phyloP scores from a whole-genome alignment of 2,329 filamentous ascomycete species.

The Talaromyces sp. region DNA sequence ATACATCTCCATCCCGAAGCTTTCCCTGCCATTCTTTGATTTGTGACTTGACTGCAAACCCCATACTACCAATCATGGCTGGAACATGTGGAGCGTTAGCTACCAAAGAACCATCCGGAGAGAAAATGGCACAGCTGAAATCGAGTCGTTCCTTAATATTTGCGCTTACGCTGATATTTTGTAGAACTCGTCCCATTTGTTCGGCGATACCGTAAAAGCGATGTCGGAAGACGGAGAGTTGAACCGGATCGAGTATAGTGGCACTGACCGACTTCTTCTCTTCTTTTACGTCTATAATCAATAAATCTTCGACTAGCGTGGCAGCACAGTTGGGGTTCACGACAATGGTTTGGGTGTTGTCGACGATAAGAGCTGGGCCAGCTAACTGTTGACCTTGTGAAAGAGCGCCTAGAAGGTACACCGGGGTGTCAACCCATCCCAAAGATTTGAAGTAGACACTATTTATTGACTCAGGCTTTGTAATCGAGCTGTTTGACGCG shows the following conservation, averaged over 20 bases:
- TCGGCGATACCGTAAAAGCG: conserved; percentile 60
- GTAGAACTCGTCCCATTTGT: conserved; percentile 56
- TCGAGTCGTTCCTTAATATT: conserved; percentile 86
- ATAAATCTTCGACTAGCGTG: conserved; percentile 57
- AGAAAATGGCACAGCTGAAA: conserved; percentile 79
- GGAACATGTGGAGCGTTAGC: conserved; percentile 72
- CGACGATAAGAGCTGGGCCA: conserved; percentile 59
- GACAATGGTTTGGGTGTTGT: conserved; percentile 74
- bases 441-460: conserved; percentile 1
- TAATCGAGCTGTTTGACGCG: neutral
- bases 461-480: neutral
- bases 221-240: conserved; percentile 55
- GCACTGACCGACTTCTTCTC: conserved; percentile 48
- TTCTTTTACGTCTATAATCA: conserved; percentile 70
- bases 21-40: conserved; percentile 63
- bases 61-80: conserved; percentile 66
- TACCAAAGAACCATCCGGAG: conserved; percentile 69
- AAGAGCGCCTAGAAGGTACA: conserved; percentile 28
- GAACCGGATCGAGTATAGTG: conserved; percentile 47
- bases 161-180: conserved; percentile 54
- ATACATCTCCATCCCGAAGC: conserved; percentile 66
- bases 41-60: conserved; percentile 10
- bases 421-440: conserved; percentile 16
- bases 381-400: conserved; percentile 20
- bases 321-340: conserved; percentile 76